Evolutionary conservation across 352 stramenopile species (phyloP).

Genomic region (Globisporangium nodosum): DNA sequence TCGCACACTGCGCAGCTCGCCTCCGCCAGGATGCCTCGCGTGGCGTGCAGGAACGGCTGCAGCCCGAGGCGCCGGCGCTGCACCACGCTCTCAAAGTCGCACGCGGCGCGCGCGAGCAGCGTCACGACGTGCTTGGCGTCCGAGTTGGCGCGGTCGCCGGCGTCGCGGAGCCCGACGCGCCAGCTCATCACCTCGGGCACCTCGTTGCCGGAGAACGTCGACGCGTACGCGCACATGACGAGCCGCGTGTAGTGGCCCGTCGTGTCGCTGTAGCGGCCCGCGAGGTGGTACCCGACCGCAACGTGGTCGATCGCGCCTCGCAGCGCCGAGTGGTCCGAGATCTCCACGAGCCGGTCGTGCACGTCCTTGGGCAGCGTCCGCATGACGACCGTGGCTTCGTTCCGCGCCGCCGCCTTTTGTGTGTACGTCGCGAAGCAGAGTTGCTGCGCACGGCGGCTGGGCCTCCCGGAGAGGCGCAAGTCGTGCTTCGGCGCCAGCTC

Average conservation of each 20-base stretch:
- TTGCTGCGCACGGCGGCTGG: slow-evolving; percentile 34
- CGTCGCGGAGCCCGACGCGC: slow-evolving; percentile 8
- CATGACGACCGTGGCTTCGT: slow-evolving; percentile 63
- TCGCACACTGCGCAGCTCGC: slow-evolving; percentile 40
- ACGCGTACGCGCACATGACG: slow-evolving; percentile 52
- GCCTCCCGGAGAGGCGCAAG: slow-evolving; percentile 21
- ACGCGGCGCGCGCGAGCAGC: slow-evolving; percentile 38
- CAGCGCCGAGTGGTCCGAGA: slow-evolving; percentile 15
- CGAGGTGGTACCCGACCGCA: slow-evolving; percentile 58
- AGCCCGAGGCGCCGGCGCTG: slow-evolving; percentile 49
- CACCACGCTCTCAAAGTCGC: slow-evolving; percentile 50
- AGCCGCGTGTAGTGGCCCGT: slow-evolving; percentile 48
- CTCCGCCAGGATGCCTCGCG: slow-evolving; percentile 7
- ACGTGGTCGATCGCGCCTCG: slow-evolving; percentile 48
- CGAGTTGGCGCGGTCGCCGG: slow-evolving; percentile 13
- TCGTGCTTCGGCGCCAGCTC: slow-evolving; percentile 39
- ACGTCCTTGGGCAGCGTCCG: slow-evolving; percentile 48
- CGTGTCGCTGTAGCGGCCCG: slow-evolving; percentile 35
- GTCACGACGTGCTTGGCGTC: slow-evolving; percentile 50
- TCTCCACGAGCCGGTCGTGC: slow-evolving; percentile 28
- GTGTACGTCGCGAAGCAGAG: slow-evolving; percentile 62
- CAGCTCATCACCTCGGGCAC: slow-evolving; percentile 11
- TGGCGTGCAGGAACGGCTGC: slow-evolving; percentile 40
- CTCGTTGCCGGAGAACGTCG: slow-evolving; percentile 9
- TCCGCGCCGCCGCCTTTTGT: slow-evolving; percentile 24